Evolutionary conservation across 1,284 basidiomycete species (phyloP).

Genomic region (Bondarzewia mesenterica): DNA sequence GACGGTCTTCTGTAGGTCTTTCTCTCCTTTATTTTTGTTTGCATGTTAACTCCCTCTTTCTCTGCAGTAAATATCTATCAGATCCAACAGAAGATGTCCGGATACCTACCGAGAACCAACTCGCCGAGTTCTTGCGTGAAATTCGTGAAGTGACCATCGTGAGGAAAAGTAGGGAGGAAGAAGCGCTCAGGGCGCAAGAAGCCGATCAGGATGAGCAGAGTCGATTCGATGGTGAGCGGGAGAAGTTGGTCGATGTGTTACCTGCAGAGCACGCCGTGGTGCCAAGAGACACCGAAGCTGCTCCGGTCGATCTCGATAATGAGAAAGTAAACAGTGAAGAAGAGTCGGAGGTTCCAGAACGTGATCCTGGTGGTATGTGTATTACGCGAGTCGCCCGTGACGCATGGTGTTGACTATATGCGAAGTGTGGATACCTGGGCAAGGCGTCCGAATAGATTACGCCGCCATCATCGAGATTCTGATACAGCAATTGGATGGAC

Average conservation of each 20-base stretch:
- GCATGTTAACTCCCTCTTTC: conserved; percentile 10
- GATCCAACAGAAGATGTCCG: conserved; percentile 94
- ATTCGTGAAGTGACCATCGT: conserved; percentile 80
- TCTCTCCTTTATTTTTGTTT: neutral
- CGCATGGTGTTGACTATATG: conserved; percentile 12
- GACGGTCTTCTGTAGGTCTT: conserved; percentile 80
- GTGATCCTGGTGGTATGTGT: conserved; percentile 55
- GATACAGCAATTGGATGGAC: conserved; percentile 80
- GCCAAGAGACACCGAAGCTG: conserved; percentile 18
- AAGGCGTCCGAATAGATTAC: conserved; percentile 89
- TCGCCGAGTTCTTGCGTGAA: conserved; percentile 91
- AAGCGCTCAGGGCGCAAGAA: conserved; percentile 36
- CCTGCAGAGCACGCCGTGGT: conserved; percentile 40
- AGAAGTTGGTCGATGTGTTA: neutral
- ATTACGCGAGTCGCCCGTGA: conserved; percentile 18
- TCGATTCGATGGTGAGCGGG: conserved; percentile 13
- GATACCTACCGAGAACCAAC: conserved; percentile 83
- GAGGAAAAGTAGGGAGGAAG: conserved; percentile 53
- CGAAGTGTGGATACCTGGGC: conserved; percentile 83
- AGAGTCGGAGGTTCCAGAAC: conserved; percentile 42
- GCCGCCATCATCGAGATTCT: conserved; percentile 91
- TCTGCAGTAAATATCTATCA: conserved; percentile 81
- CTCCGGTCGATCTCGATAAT: conserved; percentile 31
- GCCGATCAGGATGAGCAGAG: conserved; percentile 31
- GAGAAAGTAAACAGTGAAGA: conserved; percentile 37